These are phyloP conservation scores for Dothistroma pini DNA, from an alignment of 2,329 filamentous ascomycete genomes.

Conservation along the genomic window DNA sequence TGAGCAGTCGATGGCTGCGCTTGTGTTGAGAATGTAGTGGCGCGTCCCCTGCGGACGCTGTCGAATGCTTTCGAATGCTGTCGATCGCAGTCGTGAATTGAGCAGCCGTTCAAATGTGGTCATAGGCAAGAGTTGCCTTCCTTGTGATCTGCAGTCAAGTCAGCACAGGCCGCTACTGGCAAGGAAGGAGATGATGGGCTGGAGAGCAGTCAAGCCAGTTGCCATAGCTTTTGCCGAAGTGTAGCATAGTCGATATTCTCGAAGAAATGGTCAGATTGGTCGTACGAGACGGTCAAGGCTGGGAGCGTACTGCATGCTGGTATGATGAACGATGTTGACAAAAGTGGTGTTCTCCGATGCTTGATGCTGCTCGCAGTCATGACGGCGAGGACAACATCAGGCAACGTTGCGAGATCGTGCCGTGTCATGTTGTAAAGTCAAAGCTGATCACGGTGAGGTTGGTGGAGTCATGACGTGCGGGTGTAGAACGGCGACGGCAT, in stretches of 20 bases:
- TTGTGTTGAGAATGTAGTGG: background rate
- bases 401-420: background rate
- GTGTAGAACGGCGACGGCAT: conserved; percentile 10
- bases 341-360: background rate
- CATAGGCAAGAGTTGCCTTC: no score
- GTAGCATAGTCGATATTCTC: background rate
- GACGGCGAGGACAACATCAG: background rate
- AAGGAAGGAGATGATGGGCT: background rate
- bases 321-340: background rate
- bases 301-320: background rate
- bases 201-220: background rate
- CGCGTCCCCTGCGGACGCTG: background rate
- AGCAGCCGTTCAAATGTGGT: no score
- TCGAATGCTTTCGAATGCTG: background rate
- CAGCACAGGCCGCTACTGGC: background rate
- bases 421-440: background rate
- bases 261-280: background rate
- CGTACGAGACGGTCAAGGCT: background rate
- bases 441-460: background rate
- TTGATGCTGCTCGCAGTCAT: background rate
- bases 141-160: background rate
- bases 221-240: background rate
- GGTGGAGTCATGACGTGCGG: conserved; percentile 1
- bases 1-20: background rate
- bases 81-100: background rate